Percentiles rank a stretch among this genome's conserved stretches.
phyloP scores from a whole-genome alignment of 2,329 filamentous ascomycete genomes.

The Neopestalotiopsis sp. region DNA sequence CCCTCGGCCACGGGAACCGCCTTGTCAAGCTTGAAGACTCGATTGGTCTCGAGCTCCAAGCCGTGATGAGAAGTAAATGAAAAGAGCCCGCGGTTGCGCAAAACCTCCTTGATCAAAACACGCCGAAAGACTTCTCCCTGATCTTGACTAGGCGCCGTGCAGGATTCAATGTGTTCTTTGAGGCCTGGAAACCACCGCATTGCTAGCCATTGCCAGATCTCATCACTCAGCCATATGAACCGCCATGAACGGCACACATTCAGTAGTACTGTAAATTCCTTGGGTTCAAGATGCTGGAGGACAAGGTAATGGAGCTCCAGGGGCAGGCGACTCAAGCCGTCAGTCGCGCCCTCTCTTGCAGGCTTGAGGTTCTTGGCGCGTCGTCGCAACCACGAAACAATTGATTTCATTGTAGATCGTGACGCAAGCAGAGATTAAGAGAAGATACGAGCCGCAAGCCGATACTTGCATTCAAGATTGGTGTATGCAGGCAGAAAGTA shows the following conservation, averaged over 20 bases:
- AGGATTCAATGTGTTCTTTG: conserved; percentile 27
- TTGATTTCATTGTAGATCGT: conserved; percentile 7
- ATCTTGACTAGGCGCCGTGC: conserved; percentile 19
- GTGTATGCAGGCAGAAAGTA: no score
- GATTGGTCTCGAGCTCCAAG: conserved; percentile 30
- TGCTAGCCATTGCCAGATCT: conserved; percentile 34
- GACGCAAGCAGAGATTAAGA: background rate
- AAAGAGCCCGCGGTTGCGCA: conserved; percentile 30
- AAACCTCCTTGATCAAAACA: conserved; percentile 26
- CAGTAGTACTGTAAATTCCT: conserved; percentile 29
- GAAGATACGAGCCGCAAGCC: no score
- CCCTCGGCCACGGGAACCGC: conserved; percentile 29
- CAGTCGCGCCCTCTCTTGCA: conserved; percentile 4
- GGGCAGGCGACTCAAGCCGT: conserved; percentile 32
- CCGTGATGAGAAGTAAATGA: conserved; percentile 31
- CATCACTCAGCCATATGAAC: conserved; percentile 32
- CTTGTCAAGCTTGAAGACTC: conserved; percentile 32
- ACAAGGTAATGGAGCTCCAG: conserved; percentile 35
- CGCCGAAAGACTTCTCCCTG: conserved; percentile 29
- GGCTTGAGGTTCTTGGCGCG: background rate
- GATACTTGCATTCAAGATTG: no score
- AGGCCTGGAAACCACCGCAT: conserved; percentile 34
- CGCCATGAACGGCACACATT: conserved; percentile 29
- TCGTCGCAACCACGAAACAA: conserved; percentile 10
- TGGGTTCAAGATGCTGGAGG: conserved; percentile 29